Base-by-base conservation (phyloP, 129 eudicot genomes). In the Oenanthe sinensis region DNA sequence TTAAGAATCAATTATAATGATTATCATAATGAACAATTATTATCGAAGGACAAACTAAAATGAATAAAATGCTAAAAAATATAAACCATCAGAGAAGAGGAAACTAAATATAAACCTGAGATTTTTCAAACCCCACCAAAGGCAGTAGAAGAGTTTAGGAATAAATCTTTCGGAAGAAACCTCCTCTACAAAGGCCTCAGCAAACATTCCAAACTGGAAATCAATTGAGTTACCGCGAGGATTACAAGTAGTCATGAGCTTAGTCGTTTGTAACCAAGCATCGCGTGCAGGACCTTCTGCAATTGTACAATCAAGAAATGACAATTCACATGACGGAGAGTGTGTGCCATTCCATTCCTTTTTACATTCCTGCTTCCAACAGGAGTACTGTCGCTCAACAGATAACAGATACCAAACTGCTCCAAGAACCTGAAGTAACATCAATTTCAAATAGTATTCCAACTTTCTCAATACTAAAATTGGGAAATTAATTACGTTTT, bases 51-150 rank as follows among this genome's bases (percentile, higher is more conserved):
- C 20, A 6, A 20, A 54, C 20, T 5, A 20, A 54, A 55, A 11
- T 55, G 22, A 55, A 55, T 54, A 24, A 0, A 50, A 50, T 50
- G 9, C 60, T 50, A 10, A 8, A 60, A n/a, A 5, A 8, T n/a
- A 60, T 2, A 20, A 9, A 24, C 9, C 22, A 13, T 30, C 43
- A 3, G 19, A 70, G 47, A 36, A 14, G 47, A 70, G 43, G 28
- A 17, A 16, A 70, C 0, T 67, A 33, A 69, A 47, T 3, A 8
- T 54, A 74, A 82, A 91, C 98, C 98, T 84, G 47, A 93, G 85
- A 80, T 78, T 87, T 83, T 81, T 89, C 81, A 93, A 84, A 49
- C 98, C 98, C 75, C 89, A 89, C 98, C 98, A 93, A 75, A 93
- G 88, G 85, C 97, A 89, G 82, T 89, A 93, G 69, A 93, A 93